These are phyloP conservation scores for Albifimbria verrucaria DNA, from an alignment of 2,329 filamentous ascomycete species.

Conservation along the genomic window DNA sequence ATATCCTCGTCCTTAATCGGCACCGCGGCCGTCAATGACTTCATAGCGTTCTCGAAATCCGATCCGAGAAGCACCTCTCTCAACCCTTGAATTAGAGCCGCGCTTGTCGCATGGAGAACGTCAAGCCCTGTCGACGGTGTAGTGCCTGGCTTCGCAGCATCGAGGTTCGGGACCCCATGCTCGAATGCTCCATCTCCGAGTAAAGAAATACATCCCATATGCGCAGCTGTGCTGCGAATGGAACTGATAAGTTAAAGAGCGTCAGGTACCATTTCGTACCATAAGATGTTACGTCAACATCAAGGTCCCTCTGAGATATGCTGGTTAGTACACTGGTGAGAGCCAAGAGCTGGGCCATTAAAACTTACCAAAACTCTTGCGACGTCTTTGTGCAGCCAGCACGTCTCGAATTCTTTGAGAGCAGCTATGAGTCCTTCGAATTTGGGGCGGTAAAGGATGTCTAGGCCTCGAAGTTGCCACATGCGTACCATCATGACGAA, in stretches of 20 bases:
- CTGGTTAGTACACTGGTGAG: constrained; percentile 9
- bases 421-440: constrained; percentile 86
- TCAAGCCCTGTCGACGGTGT: constrained; percentile 58
- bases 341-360: background rate
- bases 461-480: constrained; percentile 85
- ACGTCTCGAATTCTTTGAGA: constrained; percentile 76
- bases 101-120: constrained; percentile 83
- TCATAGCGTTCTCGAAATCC: constrained; percentile 98
- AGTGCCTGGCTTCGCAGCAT: constrained; percentile 13
- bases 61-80: constrained; percentile 84
- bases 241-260: constrained; percentile 94
- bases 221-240: constrained; percentile 87
- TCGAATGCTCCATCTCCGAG: constrained; percentile 51
- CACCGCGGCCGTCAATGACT: constrained; percentile 89
- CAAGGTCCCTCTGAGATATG: constrained; percentile 61
- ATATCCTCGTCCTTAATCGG: constrained; percentile 92
- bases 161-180: constrained; percentile 7
- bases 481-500: constrained; percentile 97
- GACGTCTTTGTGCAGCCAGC: constrained; percentile 84
- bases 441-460: constrained; percentile 76
- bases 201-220: constrained; percentile 98
- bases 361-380: constrained; percentile 70
- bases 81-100: constrained; percentile 87
- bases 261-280: constrained; percentile 97
- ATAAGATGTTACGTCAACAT: constrained; percentile 86